A percentile compares a stretch with the other conserved stretches of the same genome.
Conservation (phyloP, 805 yeast genomes). For the Metschnikowia cerradonensis region DNA sequence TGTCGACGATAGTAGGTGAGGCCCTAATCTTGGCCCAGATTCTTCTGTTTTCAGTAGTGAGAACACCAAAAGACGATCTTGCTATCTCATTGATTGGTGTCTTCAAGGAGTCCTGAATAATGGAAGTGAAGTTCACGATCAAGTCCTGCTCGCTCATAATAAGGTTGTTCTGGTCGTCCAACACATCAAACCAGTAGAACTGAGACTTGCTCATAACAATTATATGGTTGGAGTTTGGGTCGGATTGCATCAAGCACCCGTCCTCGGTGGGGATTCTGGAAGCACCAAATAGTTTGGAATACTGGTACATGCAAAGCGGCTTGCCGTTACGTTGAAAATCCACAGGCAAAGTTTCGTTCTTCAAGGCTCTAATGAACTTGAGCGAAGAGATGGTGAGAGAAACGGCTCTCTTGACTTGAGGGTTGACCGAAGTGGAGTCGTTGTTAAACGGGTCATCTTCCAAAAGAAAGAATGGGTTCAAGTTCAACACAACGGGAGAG, state of each 20-base stretch:
- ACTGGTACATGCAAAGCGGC: conserved; percentile 88
- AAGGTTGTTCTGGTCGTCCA: conserved; percentile 68
- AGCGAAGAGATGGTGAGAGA: conserved; percentile 71
- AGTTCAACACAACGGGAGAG: conserved; percentile 84
- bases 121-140: conserved; percentile 68
- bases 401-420: conserved; percentile 78
- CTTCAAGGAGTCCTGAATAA: conserved; percentile 64
- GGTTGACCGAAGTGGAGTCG: conserved; percentile 40
- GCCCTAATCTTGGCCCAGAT: conserved; percentile 79
- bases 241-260: conserved; percentile 86
- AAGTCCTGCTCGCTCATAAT: conserved; percentile 73
- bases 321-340: conserved; percentile 60
- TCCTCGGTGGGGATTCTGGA: conserved; percentile 75
- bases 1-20: conserved; percentile 36
- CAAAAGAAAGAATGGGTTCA: conserved; percentile 84
- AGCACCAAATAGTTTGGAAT: conserved; percentile 80
- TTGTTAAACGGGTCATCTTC: conserved; percentile 87
- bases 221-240: conserved; percentile 69
- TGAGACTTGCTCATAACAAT: conserved; percentile 81
- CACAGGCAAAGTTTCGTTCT: conserved; percentile 68
- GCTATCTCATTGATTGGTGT: conserved; percentile 58
- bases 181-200: conserved; percentile 92
- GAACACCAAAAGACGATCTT: conserved; percentile 78
- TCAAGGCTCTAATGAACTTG: conserved; percentile 74
- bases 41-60: conserved; percentile 86